Evolutionary conservation across 2,329 filamentous ascomycete genomes (phyloP).

Genomic region (Allantophomopsis lycopodina): DNA sequence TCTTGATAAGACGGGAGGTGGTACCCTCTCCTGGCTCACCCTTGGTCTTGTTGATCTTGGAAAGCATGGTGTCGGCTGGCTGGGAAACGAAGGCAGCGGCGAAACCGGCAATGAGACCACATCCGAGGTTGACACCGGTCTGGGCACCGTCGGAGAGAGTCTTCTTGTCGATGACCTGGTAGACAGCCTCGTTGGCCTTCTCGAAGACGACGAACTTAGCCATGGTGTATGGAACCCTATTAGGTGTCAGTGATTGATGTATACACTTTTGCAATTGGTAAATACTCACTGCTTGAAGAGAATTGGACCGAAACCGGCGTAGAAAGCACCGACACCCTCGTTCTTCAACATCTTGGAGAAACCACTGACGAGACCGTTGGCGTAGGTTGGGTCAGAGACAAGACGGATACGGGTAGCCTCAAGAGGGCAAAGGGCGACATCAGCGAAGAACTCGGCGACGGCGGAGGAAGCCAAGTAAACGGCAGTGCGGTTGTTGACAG

Average conservation of each 20-base stretch:
- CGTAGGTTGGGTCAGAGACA: constrained; percentile 77
- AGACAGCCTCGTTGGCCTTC: constrained; percentile 69
- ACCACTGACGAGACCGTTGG: constrained; percentile 64
- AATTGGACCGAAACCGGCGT: constrained; percentile 81
- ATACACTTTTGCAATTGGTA: constrained; percentile 3
- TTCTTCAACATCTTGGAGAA: constrained; percentile 73
- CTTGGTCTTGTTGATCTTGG: constrained; percentile 94
- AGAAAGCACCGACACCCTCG: constrained; percentile 78
- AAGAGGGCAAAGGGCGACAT: constrained; percentile 79
- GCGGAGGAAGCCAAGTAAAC: constrained; percentile 66
- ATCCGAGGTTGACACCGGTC: constrained; percentile 69
- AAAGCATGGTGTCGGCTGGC: constrained; percentile 86
- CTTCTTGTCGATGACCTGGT: constrained; percentile 56
- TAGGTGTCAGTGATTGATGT: constrained; percentile 4
- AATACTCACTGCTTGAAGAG: constrained; percentile 61
- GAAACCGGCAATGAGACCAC: constrained; percentile 70
- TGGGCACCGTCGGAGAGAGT: constrained; percentile 53
- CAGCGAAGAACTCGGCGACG: constrained; percentile 54
- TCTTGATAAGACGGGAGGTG: constrained; percentile 71
- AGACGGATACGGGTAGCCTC: constrained; percentile 91
- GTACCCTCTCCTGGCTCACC: constrained; percentile 78
- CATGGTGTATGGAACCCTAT: constrained; percentile 82
- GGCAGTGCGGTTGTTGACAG: constrained; percentile 64
- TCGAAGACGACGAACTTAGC: constrained; percentile 92
- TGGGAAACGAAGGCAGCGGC: constrained; percentile 78